Percentiles rank a stretch among this genome's conserved stretches.
phyloP scores from a whole-genome alignment of 2,329 filamentous ascomycete genomes.

The Nemania sp. region DNA sequence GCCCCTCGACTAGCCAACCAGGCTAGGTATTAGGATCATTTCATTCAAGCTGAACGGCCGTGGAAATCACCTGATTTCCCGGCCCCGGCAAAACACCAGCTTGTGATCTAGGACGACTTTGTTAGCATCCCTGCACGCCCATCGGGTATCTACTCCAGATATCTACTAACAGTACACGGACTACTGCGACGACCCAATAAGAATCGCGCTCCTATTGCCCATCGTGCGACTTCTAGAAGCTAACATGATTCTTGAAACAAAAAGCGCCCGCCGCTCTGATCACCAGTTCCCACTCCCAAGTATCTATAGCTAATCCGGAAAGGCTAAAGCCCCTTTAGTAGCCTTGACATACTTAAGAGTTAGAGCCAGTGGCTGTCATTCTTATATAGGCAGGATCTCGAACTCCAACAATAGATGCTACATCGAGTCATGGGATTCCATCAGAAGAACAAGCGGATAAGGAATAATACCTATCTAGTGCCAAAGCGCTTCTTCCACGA shows the following conservation, averaged over 20 bases:
- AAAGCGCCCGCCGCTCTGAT: background rate
- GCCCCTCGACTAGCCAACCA: background rate
- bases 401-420: background rate
- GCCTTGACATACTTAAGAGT: conserved; percentile 10
- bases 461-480: background rate
- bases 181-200: conserved; percentile 6
- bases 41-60: conserved; percentile 3
- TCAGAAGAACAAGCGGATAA: background rate
- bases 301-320: background rate
- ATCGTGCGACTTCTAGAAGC: conserved; percentile 28
- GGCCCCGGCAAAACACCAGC: conserved; percentile 24
- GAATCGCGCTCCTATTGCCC: conserved; percentile 18
- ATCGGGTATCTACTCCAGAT: background rate
- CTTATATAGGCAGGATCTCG: background rate
- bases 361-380: conserved; percentile 11
- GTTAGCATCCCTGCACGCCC: conserved; percentile 34
- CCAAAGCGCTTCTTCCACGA: background rate
- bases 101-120: conserved; percentile 23
- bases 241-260: conserved; percentile 4
- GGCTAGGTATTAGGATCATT: background rate
- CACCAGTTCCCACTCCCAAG: background rate
- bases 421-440: background rate
- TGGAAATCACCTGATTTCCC: conserved; percentile 23
- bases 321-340: background rate
- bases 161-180: background rate